Evolutionary conservation across 2,329 filamentous ascomycete genomes (phyloP).

Genomic region (Monilinia fructigena): DNA sequence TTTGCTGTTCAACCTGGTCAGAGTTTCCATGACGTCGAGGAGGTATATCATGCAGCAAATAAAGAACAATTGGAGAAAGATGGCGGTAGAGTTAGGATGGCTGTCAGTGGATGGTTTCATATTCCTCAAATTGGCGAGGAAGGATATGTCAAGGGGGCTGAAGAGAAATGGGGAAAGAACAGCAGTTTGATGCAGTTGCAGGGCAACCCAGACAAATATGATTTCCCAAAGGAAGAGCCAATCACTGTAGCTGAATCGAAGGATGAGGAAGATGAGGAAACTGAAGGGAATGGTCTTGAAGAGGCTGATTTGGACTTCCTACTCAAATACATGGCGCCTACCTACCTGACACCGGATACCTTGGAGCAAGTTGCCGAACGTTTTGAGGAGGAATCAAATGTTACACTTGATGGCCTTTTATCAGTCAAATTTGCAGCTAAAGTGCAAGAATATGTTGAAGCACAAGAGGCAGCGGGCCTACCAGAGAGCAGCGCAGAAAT

Average conservation of each 20-base stretch:
- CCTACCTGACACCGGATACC: conserved; percentile 88
- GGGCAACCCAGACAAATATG: conserved; percentile 86
- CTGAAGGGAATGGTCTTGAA: conserved; percentile 60
- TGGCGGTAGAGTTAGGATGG: conserved; percentile 84
- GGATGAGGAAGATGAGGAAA: conserved; percentile 44
- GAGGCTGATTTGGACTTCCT: conserved; percentile 85
- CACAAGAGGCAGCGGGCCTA: conserved; percentile 54
- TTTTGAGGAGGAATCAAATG: conserved; percentile 80
- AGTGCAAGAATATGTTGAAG: conserved; percentile 69
- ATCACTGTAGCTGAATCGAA: conserved; percentile 45
- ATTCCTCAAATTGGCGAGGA: conserved; percentile 94
- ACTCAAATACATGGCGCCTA: conserved; percentile 84
- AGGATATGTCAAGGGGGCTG: conserved; percentile 82
- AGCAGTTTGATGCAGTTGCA: conserved; percentile 92
- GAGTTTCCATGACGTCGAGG: conserved; percentile 98
- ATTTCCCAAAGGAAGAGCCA: conserved; percentile 67
- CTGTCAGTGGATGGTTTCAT: conserved; percentile 98
- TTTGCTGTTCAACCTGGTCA: conserved; percentile 98
- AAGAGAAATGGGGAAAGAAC: conserved; percentile 83
- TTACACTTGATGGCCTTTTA: conserved; percentile 77
- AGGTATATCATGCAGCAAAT: conserved; percentile 75
- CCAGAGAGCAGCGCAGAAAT: conserved; percentile 53
- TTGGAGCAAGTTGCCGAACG: conserved; percentile 76
- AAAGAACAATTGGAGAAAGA: conserved; percentile 63
- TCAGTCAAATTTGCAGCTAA: conserved; percentile 72